phyloP scores from a whole-genome alignment of 192 early-diverging fungal genomes.

The Phlyctochytrium planicorne region DNA sequence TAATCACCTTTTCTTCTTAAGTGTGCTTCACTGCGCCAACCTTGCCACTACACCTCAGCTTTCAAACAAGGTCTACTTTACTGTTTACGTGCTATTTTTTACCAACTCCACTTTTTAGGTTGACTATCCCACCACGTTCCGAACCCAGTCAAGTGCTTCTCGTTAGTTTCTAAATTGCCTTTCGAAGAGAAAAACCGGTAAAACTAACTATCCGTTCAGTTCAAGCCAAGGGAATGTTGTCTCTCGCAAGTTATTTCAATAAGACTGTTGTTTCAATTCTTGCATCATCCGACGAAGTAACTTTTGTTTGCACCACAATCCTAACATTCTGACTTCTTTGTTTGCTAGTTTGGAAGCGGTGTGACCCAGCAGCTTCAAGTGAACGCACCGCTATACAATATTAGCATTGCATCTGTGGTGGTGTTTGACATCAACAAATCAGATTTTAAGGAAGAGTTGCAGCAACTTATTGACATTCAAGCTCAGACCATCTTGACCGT shows the following conservation, averaged over 20 bases:
- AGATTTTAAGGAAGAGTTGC: not conserved
- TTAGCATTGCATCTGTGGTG: not conserved
- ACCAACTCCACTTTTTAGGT: no score
- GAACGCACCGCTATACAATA: not conserved
- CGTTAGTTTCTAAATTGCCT: conserved; percentile 1
- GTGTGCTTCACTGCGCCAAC: not conserved
- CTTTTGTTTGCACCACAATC: no score
- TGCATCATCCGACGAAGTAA: conserved; percentile 3
- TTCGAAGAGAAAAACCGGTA: not conserved
- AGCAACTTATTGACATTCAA: not conserved
- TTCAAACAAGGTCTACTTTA: conserved; percentile 1
- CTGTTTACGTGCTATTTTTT: no score
- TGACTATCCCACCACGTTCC: conserved; percentile 11
- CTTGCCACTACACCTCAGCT: not conserved
- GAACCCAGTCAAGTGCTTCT: not conserved
- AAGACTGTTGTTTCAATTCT: not conserved
- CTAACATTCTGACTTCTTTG: no score
- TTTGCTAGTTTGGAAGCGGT: not conserved
- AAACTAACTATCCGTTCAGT: no score
- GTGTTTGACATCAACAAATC: not conserved
- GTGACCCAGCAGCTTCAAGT: not conserved
- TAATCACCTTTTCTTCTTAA: not conserved
- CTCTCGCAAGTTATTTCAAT: not conserved
- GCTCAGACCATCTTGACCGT: not conserved
- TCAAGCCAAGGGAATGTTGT: not conserved